Conservation (phyloP, 2,329 filamentous ascomycete genomes). For the Neocatenulostroma microsporum region DNA sequence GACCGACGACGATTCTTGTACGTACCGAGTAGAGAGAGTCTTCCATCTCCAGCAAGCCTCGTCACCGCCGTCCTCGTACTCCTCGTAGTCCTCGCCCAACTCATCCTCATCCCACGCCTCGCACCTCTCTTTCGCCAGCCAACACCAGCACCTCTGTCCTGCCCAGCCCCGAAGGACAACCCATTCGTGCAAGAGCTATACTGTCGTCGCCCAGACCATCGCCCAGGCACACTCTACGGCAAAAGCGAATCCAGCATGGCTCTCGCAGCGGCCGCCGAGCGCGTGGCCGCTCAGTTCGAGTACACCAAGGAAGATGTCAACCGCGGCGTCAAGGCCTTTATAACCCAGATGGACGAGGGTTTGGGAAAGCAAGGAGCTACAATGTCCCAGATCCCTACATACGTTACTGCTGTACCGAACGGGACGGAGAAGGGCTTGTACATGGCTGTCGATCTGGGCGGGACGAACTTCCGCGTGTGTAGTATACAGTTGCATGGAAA, state of each 20-base stretch:
- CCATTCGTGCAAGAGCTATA: slow-evolving; percentile 30
- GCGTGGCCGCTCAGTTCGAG: slow-evolving; percentile 77
- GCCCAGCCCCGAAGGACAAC: slow-evolving; percentile 24
- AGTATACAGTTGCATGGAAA: slow-evolving; percentile 90
- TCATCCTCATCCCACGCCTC: slow-evolving; percentile 16
- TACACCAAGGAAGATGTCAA: slow-evolving; percentile 72
- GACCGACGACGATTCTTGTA: slow-evolving; percentile 1
- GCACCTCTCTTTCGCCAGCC: slow-evolving; percentile 15
- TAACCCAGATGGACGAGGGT: slow-evolving; percentile 83
- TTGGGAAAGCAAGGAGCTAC: slow-evolving; percentile 68
- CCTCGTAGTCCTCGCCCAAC: slow-evolving; percentile 17
- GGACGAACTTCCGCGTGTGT: slow-evolving; percentile 97
- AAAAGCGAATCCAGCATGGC: slow-evolving; percentile 37
- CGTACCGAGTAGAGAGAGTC: slow-evolving; percentile 1
- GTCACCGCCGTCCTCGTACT: slow-evolving; percentile 17
- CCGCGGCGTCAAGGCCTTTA: slow-evolving; percentile 73
- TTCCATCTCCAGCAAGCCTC: slow-evolving; percentile 12
- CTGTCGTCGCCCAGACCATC: slow-evolving; percentile 25
- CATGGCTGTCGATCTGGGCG: slow-evolving; percentile 93
- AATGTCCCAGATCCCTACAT: slow-evolving; percentile 93
- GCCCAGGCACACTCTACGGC: slow-evolving; percentile 22
- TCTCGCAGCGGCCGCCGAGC: slow-evolving; percentile 63
- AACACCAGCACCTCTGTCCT: slow-evolving; percentile 19
- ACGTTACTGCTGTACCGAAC: slow-evolving; percentile 91
- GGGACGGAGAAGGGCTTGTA: slow-evolving; percentile 98